These are phyloP conservation scores for Lachnellula occidentalis DNA, from an alignment of 2,329 filamentous ascomycete species.

Conservation along the genomic window DNA sequence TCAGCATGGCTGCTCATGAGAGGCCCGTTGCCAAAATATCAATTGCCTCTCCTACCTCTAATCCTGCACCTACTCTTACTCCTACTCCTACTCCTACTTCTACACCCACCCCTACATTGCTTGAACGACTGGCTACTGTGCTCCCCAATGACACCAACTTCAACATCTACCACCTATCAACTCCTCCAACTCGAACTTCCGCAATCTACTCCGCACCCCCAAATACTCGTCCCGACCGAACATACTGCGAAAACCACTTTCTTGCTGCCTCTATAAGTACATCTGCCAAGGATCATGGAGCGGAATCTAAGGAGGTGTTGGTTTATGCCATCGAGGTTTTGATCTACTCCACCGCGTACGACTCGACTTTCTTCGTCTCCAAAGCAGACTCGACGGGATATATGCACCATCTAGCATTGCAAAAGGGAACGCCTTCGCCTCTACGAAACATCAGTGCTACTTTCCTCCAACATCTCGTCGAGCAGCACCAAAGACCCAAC, in stretches of 20 bases:
- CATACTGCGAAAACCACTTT: conserved; percentile 83
- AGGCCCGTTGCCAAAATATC: conserved; percentile 16
- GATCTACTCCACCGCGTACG: conserved; percentile 73
- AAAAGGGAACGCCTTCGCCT: conserved; percentile 62
- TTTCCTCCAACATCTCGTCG: conserved; percentile 72
- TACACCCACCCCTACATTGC: conserved; percentile 14
- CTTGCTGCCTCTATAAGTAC: conserved; percentile 49
- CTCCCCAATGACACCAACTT: conserved; percentile 54
- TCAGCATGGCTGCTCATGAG: conserved; percentile 29
- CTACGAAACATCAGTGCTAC: conserved; percentile 67
- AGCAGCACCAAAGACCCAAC: conserved; percentile 56
- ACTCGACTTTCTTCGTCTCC: conserved; percentile 88
- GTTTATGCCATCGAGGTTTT: conserved; percentile 82
- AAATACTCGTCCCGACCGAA: conserved; percentile 64
- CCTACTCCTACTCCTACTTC: too few relatives aligned
- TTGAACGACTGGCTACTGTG: conserved; percentile 25
- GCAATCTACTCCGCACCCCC: conserved; percentile 77
- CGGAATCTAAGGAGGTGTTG: conserved; percentile 44
- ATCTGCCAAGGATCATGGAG: conserved; percentile 19
- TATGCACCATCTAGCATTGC: conserved; percentile 59
- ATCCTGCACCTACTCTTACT: too few relatives aligned
- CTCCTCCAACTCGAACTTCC: conserved; percentile 67
- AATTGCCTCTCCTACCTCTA: conserved; percentile 11
- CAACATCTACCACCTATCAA: conserved; percentile 80
- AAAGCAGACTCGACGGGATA: conserved; percentile 97